phyloP scores from a whole-genome alignment of 2,329 filamentous ascomycete species.

The Fusarium scirpi region DNA sequence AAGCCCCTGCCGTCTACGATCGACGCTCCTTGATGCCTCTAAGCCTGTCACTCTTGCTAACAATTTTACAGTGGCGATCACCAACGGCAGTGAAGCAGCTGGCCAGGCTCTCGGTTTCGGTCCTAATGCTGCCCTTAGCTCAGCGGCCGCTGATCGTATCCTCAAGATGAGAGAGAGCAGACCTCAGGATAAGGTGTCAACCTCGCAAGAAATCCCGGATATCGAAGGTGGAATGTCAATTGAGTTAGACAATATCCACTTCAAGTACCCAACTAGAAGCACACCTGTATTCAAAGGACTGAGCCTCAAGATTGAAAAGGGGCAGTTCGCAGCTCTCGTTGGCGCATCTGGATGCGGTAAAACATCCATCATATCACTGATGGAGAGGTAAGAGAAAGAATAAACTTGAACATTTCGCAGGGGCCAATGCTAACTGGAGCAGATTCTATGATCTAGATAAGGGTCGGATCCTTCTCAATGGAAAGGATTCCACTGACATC shows the following conservation, averaged over 20 bases:
- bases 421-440: conserved; percentile 8
- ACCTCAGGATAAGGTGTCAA: conserved; percentile 50
- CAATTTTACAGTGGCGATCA: conserved; percentile 61
- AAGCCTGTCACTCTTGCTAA: conserved; percentile 7
- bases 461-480: conserved; percentile 75
- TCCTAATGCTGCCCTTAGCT: conserved; percentile 71
- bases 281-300: conserved; percentile 70
- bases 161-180: conserved; percentile 62
- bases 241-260: conserved; percentile 67
- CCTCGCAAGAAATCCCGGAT: conserved; percentile 56
- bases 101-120: conserved; percentile 68
- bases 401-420: neutral
- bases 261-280: conserved; percentile 70
- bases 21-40: neutral
- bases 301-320: conserved; percentile 73
- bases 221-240: conserved; percentile 65
- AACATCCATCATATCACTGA: conserved; percentile 74
- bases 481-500: conserved; percentile 67
- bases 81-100: conserved; percentile 69
- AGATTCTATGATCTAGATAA: conserved; percentile 76
- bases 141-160: conserved; percentile 70
- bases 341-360: conserved; percentile 79
- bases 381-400: conserved; percentile 60
- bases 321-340: conserved; percentile 77
- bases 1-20: neutral